Evolutionary conservation across 768 basidiomycete species (phyloP).

Genomic region (Polyporus arcularius): DNA sequence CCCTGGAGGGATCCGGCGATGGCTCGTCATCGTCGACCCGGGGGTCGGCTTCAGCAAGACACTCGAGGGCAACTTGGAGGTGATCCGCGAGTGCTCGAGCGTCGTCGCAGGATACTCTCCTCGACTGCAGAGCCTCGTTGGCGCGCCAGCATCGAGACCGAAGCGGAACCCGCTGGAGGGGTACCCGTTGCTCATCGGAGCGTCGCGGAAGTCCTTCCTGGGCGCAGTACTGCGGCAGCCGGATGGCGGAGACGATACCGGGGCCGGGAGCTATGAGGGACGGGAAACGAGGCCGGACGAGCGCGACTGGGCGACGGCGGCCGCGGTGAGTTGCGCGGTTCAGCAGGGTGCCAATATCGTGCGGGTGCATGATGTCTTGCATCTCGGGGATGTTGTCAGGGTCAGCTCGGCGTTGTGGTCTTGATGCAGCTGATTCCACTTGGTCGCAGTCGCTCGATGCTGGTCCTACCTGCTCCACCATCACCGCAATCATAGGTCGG

Average conservation of each 20-base stretch:
- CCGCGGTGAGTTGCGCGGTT: slow-evolving; percentile 70
- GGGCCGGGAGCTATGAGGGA: slow-evolving; percentile 37
- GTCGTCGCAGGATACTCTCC: slow-evolving; percentile 44
- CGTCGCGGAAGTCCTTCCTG: slow-evolving; percentile 84
- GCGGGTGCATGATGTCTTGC: slow-evolving; percentile 79
- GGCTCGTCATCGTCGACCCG: slow-evolving; percentile 90
- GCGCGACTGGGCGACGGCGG: slow-evolving; percentile 77
- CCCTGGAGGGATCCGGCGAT: slow-evolving; percentile 72
- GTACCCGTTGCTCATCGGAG: slow-evolving; percentile 71
- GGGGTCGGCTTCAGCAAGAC: slow-evolving; percentile 95
- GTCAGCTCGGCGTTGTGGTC: slow-evolving; percentile 43
- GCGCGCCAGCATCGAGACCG: slow-evolving; percentile 1
- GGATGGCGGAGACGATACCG: slow-evolving; percentile 32
- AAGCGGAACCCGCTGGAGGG: slow-evolving; percentile 53
- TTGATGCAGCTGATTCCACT: background rate
- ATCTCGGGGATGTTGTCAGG: slow-evolving; percentile 72
- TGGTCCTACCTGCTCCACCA: no score
- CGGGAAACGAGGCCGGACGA: slow-evolving; percentile 63
- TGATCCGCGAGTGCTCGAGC: slow-evolving; percentile 54
- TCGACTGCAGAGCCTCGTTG: slow-evolving; percentile 9
- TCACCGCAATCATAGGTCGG: no score
- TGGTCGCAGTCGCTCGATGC: no score
- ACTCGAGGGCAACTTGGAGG: slow-evolving; percentile 66
- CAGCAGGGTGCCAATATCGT: slow-evolving; percentile 74
- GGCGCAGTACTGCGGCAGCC: slow-evolving; percentile 59